Evolutionary conservation across 2,329 filamentous ascomycete species (phyloP).

Genomic region (Pseudocercospora ulei): DNA sequence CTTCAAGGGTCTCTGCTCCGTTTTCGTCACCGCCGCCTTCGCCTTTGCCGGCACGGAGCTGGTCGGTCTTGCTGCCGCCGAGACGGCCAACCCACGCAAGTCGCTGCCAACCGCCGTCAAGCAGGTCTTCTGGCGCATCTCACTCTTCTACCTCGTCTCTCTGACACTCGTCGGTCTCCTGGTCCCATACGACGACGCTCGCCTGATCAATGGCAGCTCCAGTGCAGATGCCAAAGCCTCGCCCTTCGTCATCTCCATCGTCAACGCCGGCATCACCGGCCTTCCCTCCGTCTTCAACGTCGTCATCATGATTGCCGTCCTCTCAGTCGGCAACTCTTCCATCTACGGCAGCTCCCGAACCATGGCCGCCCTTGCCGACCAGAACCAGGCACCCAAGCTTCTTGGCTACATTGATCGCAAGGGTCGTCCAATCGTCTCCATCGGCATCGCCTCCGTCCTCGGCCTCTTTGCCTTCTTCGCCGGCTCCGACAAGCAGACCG

Average conservation of each 20-base stretch:
- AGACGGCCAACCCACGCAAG: conserved; percentile 45
- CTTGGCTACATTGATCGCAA: conserved; percentile 59
- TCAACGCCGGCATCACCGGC: conserved; percentile 51
- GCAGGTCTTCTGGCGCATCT: conserved; percentile 34
- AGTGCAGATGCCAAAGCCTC: conserved; percentile 40
- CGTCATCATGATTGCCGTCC: conserved; percentile 53
- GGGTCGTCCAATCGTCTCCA: conserved; percentile 69
- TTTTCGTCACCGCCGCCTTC: conserved; percentile 56
- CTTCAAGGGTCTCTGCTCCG: conserved; percentile 55
- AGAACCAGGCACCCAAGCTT: conserved; percentile 50
- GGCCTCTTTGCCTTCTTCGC: conserved; percentile 72
- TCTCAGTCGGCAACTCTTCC: conserved; percentile 51
- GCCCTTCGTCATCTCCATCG: conserved; percentile 58
- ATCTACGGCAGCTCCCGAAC: conserved; percentile 62
- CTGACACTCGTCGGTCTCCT: conserved; percentile 32
- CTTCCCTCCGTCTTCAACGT: conserved; percentile 59
- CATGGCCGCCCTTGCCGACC: conserved; percentile 70
- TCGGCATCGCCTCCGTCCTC: conserved; percentile 55
- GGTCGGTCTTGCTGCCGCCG: conserved; percentile 49
- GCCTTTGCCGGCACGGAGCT: conserved; percentile 56
- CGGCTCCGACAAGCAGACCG: conserved; percentile 49
- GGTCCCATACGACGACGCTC: conserved; percentile 29
- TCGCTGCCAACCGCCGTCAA: conserved; percentile 34
- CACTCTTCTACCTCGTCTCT: conserved; percentile 33
- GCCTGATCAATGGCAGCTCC: conserved; percentile 33